Conservation (phyloP, 2,329 filamentous ascomycete species). For the Pseudogymnoascus sp. region DNA sequence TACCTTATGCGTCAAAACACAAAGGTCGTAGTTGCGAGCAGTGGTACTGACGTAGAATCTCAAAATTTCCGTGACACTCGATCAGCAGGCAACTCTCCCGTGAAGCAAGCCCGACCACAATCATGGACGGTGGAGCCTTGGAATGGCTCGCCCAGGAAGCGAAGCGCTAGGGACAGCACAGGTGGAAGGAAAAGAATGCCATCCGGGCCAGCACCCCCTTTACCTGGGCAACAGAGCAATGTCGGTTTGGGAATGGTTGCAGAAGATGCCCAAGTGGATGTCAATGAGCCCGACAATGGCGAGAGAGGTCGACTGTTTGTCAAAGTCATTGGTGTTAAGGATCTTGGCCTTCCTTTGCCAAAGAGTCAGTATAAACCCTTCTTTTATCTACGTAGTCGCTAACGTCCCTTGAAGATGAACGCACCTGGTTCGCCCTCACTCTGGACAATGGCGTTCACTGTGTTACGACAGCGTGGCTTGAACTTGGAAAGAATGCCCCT, state of each 20-base stretch:
- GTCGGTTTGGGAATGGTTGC: constrained; percentile 53
- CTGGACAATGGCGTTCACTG: constrained; percentile 98
- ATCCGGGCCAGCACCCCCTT: constrained; percentile 61
- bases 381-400: constrained; percentile 15
- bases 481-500: constrained; percentile 81
- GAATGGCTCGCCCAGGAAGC: constrained; percentile 71
- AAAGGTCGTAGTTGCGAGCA: constrained; percentile 87
- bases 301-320: constrained; percentile 91
- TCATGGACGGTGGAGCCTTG: constrained; percentile 97
- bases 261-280: constrained; percentile 52
- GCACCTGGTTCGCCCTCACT: constrained; percentile 89
- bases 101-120: constrained; percentile 72
- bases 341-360: constrained; percentile 83
- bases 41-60: constrained; percentile 52
- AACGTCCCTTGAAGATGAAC: constrained; percentile 54
- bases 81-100: constrained; percentile 59
- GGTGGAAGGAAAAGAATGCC: constrained; percentile 31
- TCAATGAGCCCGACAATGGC: constrained; percentile 50
- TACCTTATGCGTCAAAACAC: constrained; percentile 99
- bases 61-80: constrained; percentile 44
- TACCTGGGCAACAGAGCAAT: constrained; percentile 83
- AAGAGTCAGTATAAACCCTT: constrained; percentile 54
- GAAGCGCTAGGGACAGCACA: constrained; percentile 53
- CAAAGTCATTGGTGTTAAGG: constrained; percentile 97
- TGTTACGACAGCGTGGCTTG: constrained; percentile 91